Percentiles rank a stretch among this genome's conserved stretches.
phyloP scores from a whole-genome alignment of 2,329 filamentous ascomycete genomes.

The Colletotrichum tamarilloi region DNA sequence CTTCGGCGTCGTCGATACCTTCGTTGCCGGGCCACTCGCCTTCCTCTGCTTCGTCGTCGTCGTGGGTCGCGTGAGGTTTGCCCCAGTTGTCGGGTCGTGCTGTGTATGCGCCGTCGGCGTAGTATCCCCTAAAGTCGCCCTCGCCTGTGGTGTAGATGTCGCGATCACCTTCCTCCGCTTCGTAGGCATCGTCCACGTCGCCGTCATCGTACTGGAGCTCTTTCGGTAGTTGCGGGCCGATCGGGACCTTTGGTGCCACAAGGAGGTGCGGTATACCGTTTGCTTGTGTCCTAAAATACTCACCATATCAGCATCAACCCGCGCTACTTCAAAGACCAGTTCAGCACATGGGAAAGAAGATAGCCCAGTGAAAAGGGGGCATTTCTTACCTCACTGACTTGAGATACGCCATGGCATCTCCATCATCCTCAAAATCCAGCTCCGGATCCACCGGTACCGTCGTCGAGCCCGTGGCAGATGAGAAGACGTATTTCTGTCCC shows the following conservation, averaged over 20 bases:
- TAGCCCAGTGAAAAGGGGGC: not conserved
- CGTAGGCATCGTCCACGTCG: constrained; percentile 41
- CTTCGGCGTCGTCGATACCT: constrained; percentile 39
- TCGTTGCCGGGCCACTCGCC: constrained; percentile 41
- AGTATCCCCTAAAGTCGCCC: constrained; percentile 72
- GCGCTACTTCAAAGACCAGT: constrained; percentile 20
- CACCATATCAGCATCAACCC: constrained; percentile 61
- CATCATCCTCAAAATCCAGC: constrained; percentile 74
- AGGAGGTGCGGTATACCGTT: constrained; percentile 77
- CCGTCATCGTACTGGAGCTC: constrained; percentile 48
- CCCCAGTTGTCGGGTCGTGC: constrained; percentile 60
- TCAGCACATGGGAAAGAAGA: constrained; percentile 42
- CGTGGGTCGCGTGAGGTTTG: constrained; percentile 41
- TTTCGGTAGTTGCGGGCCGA: constrained; percentile 62
- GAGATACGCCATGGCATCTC: constrained; percentile 77
- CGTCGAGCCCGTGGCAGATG: constrained; percentile 64
- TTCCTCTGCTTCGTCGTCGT: constrained; percentile 40
- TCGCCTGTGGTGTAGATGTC: constrained; percentile 59
- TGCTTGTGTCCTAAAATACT: constrained; percentile 77
- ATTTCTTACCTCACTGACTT: constrained; percentile 74
- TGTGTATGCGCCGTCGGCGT: constrained; percentile 83
- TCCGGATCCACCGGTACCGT: constrained; percentile 64
- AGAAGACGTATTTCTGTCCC: constrained; percentile 79
- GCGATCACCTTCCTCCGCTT: constrained; percentile 49
- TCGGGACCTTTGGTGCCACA: constrained; percentile 67